phyloP scores from a whole-genome alignment of 305 asterid genomes.

The Coffea humblotiana region DNA sequence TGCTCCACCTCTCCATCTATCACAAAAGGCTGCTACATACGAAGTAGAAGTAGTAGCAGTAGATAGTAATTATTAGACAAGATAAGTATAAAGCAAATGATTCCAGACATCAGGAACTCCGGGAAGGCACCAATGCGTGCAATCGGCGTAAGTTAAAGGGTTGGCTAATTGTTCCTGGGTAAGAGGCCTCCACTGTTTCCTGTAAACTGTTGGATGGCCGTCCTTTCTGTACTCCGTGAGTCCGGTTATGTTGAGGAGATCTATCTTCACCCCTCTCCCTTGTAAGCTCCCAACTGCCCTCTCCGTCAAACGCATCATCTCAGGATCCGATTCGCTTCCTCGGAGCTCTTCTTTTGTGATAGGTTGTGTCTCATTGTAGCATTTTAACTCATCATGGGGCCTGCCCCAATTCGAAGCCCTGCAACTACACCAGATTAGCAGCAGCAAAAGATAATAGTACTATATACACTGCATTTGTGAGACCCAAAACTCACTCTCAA shows the following conservation, averaged over 20 bases:
- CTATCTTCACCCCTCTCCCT: slow-evolving; percentile 30
- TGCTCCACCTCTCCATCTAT: too few relatives aligned
- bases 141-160: slow-evolving; percentile 49
- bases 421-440: not conserved
- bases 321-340: slow-evolving; percentile 31
- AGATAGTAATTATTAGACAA: slow-evolving; percentile 17
- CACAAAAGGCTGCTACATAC: too few relatives aligned
- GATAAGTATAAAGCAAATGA: slow-evolving; percentile 53
- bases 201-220: slow-evolving; percentile 46
- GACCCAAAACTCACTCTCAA: not conserved
- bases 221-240: slow-evolving; percentile 52
- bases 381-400: slow-evolving; percentile 10
- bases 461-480: too few relatives aligned
- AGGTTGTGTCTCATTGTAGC: slow-evolving; percentile 36
- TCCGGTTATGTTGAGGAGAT: slow-evolving; percentile 38
- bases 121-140: slow-evolving; percentile 84
- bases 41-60: too few relatives aligned
- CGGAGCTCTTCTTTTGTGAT: slow-evolving; percentile 21
- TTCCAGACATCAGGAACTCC: slow-evolving; percentile 92
- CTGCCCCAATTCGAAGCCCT: slow-evolving; percentile 43
- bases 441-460: too few relatives aligned
- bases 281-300: slow-evolving; percentile 23
- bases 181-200: slow-evolving; percentile 26
- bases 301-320: slow-evolving; percentile 35
- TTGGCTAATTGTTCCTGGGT: slow-evolving; percentile 34